Evolutionary conservation across 164 flowering plant genomes (phyloP), one percentile per base, ranked within the genome.

Genomic region (Annona cherimola): DNA sequence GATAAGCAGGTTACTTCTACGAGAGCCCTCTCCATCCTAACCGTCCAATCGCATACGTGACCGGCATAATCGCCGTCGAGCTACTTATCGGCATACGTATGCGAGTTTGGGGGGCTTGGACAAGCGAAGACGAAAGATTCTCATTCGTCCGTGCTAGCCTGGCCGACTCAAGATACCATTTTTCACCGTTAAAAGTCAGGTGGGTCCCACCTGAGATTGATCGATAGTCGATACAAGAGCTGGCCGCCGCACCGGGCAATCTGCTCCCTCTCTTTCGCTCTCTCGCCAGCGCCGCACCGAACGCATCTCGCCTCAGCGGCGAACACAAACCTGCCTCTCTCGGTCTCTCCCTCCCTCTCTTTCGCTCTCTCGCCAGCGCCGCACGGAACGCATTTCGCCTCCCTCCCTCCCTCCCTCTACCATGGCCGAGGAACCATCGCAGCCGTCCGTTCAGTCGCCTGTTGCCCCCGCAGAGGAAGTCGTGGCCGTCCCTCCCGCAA

Each of bases 401-500:
- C 8, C 5, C 54, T 11, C 54, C 9, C 54, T 45, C 54, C 42
- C 7, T 5, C 11, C 4, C 5, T 62, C 45, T 7, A 7, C 59
- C 3, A 77, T 81, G 86, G 84, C 87, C 8, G 88, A 82, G 69
- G 89, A 80, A n/a, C n/a, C n/a, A 73, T 61, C 81, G n/a, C 73
- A 79, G 65, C 73, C 77, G 69, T 66, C 81, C 20, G 75, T 79
- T 61, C 66, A 26, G 66, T 39, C 65, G 19, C 12, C 73, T 2
- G 76, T 76, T n/a, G 67, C 78, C n/a, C 77, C 71, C 16, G 63
- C 73, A 1, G 86, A 69, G 65, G 83, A 62, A 59, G 79, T 54
- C 2, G 83, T 70, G 1, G 45, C 78, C 7, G 78, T 70, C 41
- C 81, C 66, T 63, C 75, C 77, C 5, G 75, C 73, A 72, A 76